A percentile compares a stretch with the other conserved stretches of the same genome.
These are phyloP conservation scores for Nakazawaea anatomiae DNA, from an alignment of 805 yeast species.

Conservation along the genomic window DNA sequence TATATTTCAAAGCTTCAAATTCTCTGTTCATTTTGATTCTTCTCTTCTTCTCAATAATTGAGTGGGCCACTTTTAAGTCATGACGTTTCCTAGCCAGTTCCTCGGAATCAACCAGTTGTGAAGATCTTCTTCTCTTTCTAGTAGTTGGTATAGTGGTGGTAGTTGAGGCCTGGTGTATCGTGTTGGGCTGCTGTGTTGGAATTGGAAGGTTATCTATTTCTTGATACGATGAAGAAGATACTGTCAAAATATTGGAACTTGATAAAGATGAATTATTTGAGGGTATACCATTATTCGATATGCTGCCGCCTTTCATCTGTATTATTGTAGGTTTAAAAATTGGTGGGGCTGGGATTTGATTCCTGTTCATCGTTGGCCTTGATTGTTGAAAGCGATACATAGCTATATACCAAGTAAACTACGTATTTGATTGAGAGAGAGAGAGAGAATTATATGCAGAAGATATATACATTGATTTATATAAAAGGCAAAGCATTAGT, in stretches of 20 bases:
- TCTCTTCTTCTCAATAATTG: slow-evolving; percentile 75
- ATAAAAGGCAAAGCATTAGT: too few species aligned
- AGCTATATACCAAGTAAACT: too few species aligned
- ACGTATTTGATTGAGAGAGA: too few species aligned
- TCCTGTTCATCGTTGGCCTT: neutral
- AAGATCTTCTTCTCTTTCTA: slow-evolving; percentile 21
- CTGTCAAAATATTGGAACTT: slow-evolving; percentile 6
- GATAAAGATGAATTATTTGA: slow-evolving; percentile 1
- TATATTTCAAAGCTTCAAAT: slow-evolving; percentile 70
- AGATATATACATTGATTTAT: too few species aligned
- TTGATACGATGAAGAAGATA: neutral
- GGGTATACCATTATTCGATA: slow-evolving; percentile 5
- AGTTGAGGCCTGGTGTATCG: neutral
- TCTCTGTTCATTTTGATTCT: slow-evolving; percentile 76
- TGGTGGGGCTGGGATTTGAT: slow-evolving; percentile 39
- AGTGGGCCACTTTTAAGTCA: slow-evolving; percentile 56
- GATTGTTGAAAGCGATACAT: neutral
- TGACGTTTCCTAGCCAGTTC: slow-evolving; percentile 35
- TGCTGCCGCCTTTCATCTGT: slow-evolving; percentile 27
- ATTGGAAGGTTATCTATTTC: neutral
- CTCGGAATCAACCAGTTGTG: slow-evolving; percentile 18
- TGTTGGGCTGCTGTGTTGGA: neutral
- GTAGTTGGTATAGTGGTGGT: slow-evolving; percentile 7
- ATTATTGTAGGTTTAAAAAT: slow-evolving; percentile 40
- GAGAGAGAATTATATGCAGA: too few species aligned